Base-by-base conservation (phyloP, 2,329 filamentous ascomycete genomes). In the Stachybotrys chartarum region DNA sequence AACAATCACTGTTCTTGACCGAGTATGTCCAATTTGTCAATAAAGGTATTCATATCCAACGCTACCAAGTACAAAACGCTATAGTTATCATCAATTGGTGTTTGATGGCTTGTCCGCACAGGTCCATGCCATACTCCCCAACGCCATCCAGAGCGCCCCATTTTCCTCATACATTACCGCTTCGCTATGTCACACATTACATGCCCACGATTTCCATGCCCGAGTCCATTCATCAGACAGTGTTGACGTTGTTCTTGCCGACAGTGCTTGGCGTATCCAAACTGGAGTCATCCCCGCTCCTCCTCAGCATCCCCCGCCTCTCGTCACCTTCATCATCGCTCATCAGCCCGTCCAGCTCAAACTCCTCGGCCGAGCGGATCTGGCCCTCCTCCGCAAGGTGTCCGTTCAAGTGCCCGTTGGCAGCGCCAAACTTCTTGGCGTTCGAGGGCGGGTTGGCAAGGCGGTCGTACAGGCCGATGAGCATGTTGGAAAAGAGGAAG, bases 401-500 rank as follows among this genome's bases (percentile, higher is more conserved):
- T 6, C 72, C 70, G 11, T 64, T 69, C 18, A 24, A 24, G 50
- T 68, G 70, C 16, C 64, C 56, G 11, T 64, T 69, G 24, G 73
- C 74, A 51, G 74, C 72, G 35, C 62, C 58, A 4, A 71, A 59
- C 3, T 70, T 66, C 57, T 78, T 78, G 7, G 60, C 61, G 24
- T 69, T 58, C 3, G 64, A 46, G 1, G 66, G 58, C 1, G 72
- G 72, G 61, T 73, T 75, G 42, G 73, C 72, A 30, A 73, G 74
- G 49, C 87, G 82, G 57, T 92, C 89, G 73, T 96, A 97, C 16
- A 97, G 78, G 64, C 88, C 79, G 50, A 97, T 80, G 51, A 97
- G 87, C 75, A 96, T 85, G 66, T 94, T 91, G 66, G 87, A 83
- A 58, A 97, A 96, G 44, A 99, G 84, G 76, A 96, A 99, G 50